Conservation (phyloP, 2,329 filamentous ascomycete genomes). For the Colletotrichum sp. region DNA sequence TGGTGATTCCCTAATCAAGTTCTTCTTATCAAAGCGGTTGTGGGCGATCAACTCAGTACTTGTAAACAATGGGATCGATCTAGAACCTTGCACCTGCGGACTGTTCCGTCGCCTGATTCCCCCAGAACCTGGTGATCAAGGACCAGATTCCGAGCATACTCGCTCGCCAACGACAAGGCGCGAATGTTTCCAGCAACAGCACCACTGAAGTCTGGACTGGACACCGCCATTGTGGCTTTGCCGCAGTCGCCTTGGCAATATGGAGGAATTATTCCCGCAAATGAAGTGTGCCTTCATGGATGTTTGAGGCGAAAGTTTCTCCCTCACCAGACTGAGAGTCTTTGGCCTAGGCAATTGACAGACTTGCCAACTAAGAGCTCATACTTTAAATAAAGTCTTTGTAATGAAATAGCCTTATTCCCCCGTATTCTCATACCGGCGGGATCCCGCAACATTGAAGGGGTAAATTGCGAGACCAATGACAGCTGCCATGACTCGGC, state of each 20-base stretch:
- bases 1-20: not conserved
- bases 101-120: not conserved
- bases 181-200: not conserved
- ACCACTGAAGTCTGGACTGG: not conserved
- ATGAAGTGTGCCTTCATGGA: not conserved
- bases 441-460: not conserved
- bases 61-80: not conserved
- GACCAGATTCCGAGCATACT: not conserved
- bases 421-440: not conserved
- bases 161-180: not conserved
- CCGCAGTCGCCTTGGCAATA: not conserved
- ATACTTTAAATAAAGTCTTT: not conserved
- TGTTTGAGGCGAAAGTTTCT: not conserved
- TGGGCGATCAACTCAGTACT: not conserved
- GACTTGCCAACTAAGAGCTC: not conserved
- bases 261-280: not conserved
- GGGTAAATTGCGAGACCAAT: not conserved
- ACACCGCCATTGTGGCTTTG: not conserved
- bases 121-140: not conserved
- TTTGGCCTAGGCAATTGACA: not conserved
- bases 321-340: not conserved
- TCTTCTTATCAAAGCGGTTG: not conserved
- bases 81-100: not conserved
- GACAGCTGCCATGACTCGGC: not conserved
- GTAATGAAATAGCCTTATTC: not conserved